Base-by-base conservation (phyloP, 192 early-diverging fungal genomes). In the Backusella tuberculispora region DNA sequence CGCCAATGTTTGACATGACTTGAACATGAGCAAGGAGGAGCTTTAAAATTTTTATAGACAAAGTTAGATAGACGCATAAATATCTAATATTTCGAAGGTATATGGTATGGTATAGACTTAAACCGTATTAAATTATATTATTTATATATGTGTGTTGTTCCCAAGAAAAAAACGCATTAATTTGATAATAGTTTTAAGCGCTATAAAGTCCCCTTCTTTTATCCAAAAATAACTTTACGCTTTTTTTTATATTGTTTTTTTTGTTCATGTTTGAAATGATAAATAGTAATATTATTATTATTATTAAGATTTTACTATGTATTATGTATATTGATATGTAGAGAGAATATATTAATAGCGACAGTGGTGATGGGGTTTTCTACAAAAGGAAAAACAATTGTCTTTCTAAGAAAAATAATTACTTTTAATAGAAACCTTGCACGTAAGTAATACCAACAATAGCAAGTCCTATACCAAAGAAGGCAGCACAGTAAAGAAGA, bases 381-480 rank as follows among this genome's bases (percentile, higher is more conserved):
- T 34, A 34, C 2, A 34, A 34, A 34, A 34, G 2, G 29, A 34
- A 2, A 2, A 34, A 34, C 2, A 34, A 34, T 34, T 1, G 29
- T 1, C 29, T 26, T 26, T 56, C 24, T 12, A 24, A 21, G 19
- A 60, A 26, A 26, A 26, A 60, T 60, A 26, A 6, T 26, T 21
- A 3, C 8, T 8, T n/a, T 38, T 24, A 21, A 34, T 74, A 68
- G 24, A 77, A 80, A 6, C 78, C 78, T 24, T 80, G 48, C 2
- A 13, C 21, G 29, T 38, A 80, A 8, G 74, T 71, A 21, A 72
- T 38, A 63, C 74, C 78, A 40, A 71, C 24, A 24, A 80, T 72
- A 19, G 78, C 74, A 17, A 80, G 43, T 12, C 47, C 70, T 44
- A 80, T 9, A 9, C 63, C 74, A 42, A 56, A 80, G 48, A 80